Conservation (phyloP, 106 monocot genomes). For the Ottelia alismoides region DNA sequence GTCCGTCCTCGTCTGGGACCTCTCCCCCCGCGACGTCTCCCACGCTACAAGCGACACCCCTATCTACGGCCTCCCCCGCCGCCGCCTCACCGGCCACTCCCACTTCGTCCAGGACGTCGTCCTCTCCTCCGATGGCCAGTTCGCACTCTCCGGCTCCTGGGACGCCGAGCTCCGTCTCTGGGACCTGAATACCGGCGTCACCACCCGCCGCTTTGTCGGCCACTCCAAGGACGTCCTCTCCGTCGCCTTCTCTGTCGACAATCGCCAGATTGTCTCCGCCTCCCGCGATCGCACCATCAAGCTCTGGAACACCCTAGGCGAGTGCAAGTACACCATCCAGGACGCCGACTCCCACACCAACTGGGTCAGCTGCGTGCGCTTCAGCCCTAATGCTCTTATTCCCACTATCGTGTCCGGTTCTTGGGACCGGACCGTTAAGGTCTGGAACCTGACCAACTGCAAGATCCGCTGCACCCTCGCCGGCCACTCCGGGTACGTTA, state of each 20-base stretch:
- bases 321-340: constrained; percentile 13
- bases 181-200: constrained; percentile 8
- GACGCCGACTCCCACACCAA: constrained; percentile 4
- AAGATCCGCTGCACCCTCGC: not conserved
- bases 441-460: not conserved
- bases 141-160: constrained; percentile 12
- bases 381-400: not conserved
- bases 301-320: constrained; percentile 11
- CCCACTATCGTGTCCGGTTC: not conserved
- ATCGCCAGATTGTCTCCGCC: constrained; percentile 13
- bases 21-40: constrained; percentile 16
- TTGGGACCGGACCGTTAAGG: not conserved
- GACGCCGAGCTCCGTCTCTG: constrained; percentile 13
- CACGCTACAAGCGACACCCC: not conserved
- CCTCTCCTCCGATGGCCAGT: constrained; percentile 11
- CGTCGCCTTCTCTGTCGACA: constrained; percentile 15
- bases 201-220: constrained; percentile 14
- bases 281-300: constrained; percentile 12
- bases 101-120: constrained; percentile 14
- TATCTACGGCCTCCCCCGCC: not conserved
- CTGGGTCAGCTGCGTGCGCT: constrained; percentile 2
- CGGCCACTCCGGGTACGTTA: not conserved
- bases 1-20: constrained; percentile 41
- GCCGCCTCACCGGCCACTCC: constrained; percentile 10
- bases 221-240: constrained; percentile 14